A percentile compares a stretch with the other conserved stretches of the same genome.
Conservation (phyloP, 2,329 filamentous ascomycete species). For the Nakataea oryzae region DNA sequence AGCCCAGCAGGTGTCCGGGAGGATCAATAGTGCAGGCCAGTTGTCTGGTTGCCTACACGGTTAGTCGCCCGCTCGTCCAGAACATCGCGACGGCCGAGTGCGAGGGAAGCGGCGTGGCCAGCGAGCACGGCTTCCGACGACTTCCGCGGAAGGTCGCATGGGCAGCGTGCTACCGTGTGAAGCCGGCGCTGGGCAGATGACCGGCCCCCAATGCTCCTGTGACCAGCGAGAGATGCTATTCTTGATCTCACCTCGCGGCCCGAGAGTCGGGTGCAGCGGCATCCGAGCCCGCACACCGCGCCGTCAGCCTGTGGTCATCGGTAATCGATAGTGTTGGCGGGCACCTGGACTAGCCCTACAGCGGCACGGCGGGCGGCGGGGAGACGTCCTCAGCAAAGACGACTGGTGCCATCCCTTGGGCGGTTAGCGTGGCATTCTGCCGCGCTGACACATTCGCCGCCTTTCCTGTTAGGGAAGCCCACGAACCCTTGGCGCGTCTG, state of each 20-base stretch:
- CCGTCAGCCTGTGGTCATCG: too few relatives aligned
- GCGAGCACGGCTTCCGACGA: background rate
- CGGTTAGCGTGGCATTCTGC: background rate
- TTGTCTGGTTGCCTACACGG: too few relatives aligned
- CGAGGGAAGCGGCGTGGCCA: background rate
- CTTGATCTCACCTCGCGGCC: background rate
- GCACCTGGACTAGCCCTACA: too few relatives aligned
- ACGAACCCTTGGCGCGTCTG: background rate
- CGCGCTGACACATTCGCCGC: background rate
- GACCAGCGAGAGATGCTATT: background rate
- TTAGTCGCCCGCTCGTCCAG: too few relatives aligned
- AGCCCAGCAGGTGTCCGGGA: background rate
- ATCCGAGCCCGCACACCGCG: background rate
- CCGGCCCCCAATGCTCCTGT: background rate
- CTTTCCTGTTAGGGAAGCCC: background rate
- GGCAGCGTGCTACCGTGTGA: background rate
- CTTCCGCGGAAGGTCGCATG: background rate
- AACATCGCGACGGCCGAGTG: too few relatives aligned
- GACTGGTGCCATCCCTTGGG: background rate
- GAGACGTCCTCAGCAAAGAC: too few relatives aligned
- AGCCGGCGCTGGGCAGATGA: background rate
- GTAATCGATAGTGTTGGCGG: background rate
- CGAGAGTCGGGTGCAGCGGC: background rate
- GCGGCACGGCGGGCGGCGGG: too few relatives aligned
- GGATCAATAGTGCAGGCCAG: background rate